Evolutionary conservation across 2,329 filamentous ascomycete species (phyloP).

Genomic region (Penicillium corylophilum): DNA sequence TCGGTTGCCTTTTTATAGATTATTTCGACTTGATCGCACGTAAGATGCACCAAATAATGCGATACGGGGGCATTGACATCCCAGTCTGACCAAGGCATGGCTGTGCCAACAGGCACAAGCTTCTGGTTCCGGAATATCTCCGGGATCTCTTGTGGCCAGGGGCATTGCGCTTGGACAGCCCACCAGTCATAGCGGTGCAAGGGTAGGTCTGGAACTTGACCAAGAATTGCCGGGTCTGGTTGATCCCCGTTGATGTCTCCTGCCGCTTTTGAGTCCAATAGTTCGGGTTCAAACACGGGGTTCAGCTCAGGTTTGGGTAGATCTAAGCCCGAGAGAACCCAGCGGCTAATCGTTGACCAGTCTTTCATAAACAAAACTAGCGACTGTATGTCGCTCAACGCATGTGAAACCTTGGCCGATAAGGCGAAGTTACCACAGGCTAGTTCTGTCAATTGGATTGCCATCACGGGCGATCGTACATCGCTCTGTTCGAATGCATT

Average conservation of each 20-base stretch:
- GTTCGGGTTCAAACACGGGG: constrained; percentile 44
- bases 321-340: constrained; percentile 2
- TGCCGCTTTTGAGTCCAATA: constrained; percentile 36
- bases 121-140: constrained; percentile 19
- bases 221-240: constrained; percentile 25
- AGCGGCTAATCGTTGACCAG: constrained; percentile 13
- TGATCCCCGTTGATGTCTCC: constrained; percentile 25
- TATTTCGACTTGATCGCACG: constrained; percentile 30
- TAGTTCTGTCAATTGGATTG: constrained; percentile 9
- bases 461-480: constrained; percentile 5
- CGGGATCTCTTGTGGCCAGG: constrained; percentile 10
- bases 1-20: constrained; percentile 31
- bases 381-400: constrained; percentile 10
- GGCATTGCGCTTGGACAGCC: constrained; percentile 21
- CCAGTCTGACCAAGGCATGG: constrained; percentile 46
- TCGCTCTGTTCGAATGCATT: neutral
- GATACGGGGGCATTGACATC: constrained; percentile 35
- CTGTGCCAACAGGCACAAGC: constrained; percentile 32
- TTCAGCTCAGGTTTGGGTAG: neutral
- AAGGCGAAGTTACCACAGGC: constrained; percentile 36
- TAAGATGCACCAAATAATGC: constrained; percentile 41
- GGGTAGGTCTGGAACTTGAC: constrained; percentile 35
- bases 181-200: constrained; percentile 53
- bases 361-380: constrained; percentile 12
- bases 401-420: constrained; percentile 12